Base-by-base conservation (phyloP, 2,329 filamentous ascomycete genomes). In the Colletotrichum truncatum region DNA sequence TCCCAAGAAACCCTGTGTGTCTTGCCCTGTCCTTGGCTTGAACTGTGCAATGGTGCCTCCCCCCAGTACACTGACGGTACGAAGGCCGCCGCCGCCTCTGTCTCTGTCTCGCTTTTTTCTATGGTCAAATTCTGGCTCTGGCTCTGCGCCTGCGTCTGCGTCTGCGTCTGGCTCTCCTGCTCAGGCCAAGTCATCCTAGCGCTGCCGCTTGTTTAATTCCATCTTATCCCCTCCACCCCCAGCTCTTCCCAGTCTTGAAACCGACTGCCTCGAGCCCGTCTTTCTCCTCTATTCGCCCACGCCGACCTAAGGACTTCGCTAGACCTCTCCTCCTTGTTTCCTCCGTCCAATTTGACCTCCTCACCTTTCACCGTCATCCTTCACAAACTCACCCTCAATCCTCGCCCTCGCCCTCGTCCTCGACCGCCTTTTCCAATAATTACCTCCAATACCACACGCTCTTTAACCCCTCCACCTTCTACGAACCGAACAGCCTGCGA, bases 141-240 rank as follows among this genome's bases (percentile, higher is more conserved):
- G 53, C 41, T 46, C 18, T 53, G 30, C 11, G 9, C 48, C 14
- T 57, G 54, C 12, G 10, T 57, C 30, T 52, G 48, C 11, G 28
- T 36, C 48, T 38, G 32, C 28, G 14, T 25, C 41, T 57, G 39
- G 28, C 39, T 55, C 38, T 26, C 43, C 61, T 64, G 57, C 48
- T 63, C 58, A 66, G 51, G 45, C 58, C 41, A 65, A 61, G 57
- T 56, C 58, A 48, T 21, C 58, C 53, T 64, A 63, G 58, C 53
- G 64, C 53, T 59, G 55, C 49, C 55, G 54, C 55, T 45, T 55
- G 55, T 38, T 64, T 62, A 62, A 66, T 66, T 67, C 61, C 66
- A 66, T 67, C 66, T 67, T 57, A 63, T 66, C 66, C 66, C 62
- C 66, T 66, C 62, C 62, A 43, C 58, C 63, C 63, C 66, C 66